Evolutionary conservation across 306 rosid genomes (phyloP).

Genomic region (Fragaria nilgerrensis): DNA sequence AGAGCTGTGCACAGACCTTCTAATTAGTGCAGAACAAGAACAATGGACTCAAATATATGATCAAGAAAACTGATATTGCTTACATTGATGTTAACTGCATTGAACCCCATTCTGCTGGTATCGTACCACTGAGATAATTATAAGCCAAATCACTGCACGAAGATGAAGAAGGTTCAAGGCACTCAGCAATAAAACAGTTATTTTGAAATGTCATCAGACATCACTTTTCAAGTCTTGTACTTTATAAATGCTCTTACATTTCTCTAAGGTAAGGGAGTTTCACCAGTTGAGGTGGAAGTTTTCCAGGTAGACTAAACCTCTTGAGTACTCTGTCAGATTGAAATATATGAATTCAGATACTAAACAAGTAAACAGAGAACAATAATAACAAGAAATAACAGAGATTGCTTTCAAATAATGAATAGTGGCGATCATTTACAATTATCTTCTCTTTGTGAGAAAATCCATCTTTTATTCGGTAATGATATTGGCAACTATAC

Average conservation of each 20-base stretch:
- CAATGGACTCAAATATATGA: constrained; percentile 15
- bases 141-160: constrained; percentile 53
- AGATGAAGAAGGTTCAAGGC: background rate
- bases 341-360: background rate
- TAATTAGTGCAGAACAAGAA: constrained; percentile 28
- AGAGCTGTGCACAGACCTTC: constrained; percentile 62
- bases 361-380: background rate
- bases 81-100: constrained; percentile 52
- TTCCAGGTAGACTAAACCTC: constrained; percentile 58
- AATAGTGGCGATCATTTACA: background rate
- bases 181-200: background rate
- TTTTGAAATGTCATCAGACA: background rate
- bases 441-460: background rate
- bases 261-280: constrained; percentile 66
- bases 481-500: background rate
- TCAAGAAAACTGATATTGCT: constrained; percentile 30
- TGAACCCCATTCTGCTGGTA: constrained; percentile 79
- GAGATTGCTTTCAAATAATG: constrained; percentile 5
- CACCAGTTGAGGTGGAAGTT: constrained; percentile 79
- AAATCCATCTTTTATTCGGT: background rate
- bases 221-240: constrained; percentile 4
- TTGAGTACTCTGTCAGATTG: constrained; percentile 44
- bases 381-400: background rate
- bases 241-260: constrained; percentile 51
- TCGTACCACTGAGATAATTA: constrained; percentile 69